Conservation (phyloP, 2,329 filamentous ascomycete species). For the Raffaelea arxii region DNA sequence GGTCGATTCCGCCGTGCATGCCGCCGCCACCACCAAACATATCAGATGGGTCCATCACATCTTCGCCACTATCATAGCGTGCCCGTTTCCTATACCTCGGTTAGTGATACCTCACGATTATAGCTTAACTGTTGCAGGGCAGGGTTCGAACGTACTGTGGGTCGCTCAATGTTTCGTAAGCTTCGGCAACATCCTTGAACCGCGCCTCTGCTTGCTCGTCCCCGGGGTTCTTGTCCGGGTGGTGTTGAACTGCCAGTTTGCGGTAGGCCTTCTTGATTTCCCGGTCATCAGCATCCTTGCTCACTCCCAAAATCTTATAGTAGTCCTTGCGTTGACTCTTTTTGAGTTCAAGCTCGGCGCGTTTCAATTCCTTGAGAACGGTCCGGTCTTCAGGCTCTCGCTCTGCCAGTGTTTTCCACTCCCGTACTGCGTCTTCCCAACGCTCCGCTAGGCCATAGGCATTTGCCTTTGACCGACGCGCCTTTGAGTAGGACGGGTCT, state of each 20-base stretch:
- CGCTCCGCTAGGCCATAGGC: constrained; percentile 74
- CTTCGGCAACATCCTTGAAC: constrained; percentile 97
- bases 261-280: constrained; percentile 97
- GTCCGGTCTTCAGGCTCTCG: constrained; percentile 71
- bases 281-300: constrained; percentile 73
- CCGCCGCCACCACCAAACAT: constrained; percentile 66
- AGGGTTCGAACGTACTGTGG: constrained; percentile 57
- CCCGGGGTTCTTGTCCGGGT: constrained; percentile 95
- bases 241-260: constrained; percentile 85
- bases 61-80: constrained; percentile 84
- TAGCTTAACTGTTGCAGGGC: background rate
- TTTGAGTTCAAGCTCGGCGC: constrained; percentile 91
- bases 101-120: constrained; percentile 22
- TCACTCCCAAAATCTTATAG: constrained; percentile 89
- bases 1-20: constrained; percentile 59
- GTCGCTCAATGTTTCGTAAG: constrained; percentile 92
- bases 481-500: constrained; percentile 80
- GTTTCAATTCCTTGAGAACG: constrained; percentile 75
- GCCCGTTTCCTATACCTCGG: constrained; percentile 60
- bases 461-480: constrained; percentile 87
- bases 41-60: constrained; percentile 78
- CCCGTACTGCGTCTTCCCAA: constrained; percentile 86
- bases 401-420: constrained; percentile 81
- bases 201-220: constrained; percentile 75
- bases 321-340: constrained; percentile 97